These are phyloP conservation scores for Coix lacrymajobi DNA, from an alignment of 176 grass and related monocot genomes.

Conservation along the genomic window DNA sequence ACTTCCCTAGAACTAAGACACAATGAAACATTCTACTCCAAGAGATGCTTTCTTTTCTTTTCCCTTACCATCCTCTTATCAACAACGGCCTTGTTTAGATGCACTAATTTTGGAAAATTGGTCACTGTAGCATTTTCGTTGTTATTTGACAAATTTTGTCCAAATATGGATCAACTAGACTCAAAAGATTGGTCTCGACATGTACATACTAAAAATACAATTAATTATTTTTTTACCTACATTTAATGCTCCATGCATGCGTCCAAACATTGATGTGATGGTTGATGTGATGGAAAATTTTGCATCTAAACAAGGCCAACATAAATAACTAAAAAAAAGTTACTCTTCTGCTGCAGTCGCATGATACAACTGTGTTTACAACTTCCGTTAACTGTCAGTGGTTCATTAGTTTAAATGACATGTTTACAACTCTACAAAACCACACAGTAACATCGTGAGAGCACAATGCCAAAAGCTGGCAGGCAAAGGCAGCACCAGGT, in stretches of 20 bases:
- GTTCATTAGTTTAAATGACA: not conserved
- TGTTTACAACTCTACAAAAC: slow-evolving; percentile 4
- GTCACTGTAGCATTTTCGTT: no score
- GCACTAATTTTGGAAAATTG: no score
- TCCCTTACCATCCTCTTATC: not conserved
- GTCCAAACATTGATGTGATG: no score
- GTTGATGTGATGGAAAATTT: no score
- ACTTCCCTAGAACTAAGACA: not conserved
- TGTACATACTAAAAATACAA: no score
- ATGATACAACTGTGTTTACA: not conserved
- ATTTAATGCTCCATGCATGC: no score
- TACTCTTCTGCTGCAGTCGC: not conserved
- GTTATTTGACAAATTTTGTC: no score
- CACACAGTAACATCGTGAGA: not conserved
- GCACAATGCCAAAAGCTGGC: slow-evolving; percentile 5
- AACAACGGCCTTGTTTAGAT: no score
- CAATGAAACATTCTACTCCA: not conserved
- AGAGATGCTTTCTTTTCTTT: not conserved
- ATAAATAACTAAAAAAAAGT: not conserved
- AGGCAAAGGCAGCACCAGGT: not conserved
- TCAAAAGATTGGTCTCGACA: no score
- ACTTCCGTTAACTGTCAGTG: not conserved
- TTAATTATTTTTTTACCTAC: no score
- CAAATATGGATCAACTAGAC: no score
- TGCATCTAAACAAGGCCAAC: no score